Base-by-base conservation (phyloP, 2,329 filamentous ascomycete species). In the Lasiodiplodia gonubiensis region DNA sequence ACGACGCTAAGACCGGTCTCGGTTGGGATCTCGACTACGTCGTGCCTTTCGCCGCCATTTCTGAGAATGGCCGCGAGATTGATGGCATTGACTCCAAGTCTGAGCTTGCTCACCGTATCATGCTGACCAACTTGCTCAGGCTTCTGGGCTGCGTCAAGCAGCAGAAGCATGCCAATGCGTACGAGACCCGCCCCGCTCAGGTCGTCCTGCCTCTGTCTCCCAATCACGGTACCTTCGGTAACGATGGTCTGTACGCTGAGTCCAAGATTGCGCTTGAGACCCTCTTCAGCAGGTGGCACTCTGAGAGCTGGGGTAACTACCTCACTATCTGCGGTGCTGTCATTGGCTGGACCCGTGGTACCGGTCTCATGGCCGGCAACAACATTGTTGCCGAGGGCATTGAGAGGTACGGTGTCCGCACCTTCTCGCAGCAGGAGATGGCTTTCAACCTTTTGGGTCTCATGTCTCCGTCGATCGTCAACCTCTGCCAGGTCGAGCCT, bases 351-450 rank as follows among this genome's bases (percentile, higher is more conserved):
- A 99, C 95, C 73, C 94, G 95, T 83, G 95, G 94, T 71, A 99
- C 95, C 70, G 95, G 95, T 78, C 89, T 99, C 74, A 99, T 99
- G 94, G 92, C 91, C 72, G 94, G 92, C 76, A 98, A 98, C 86
- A 98, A 99, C 80, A 89, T 98, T 74, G 94, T 98, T 71, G 95
- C 95, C 42, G 94, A 98, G 79, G 95, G 94, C 69, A 93, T 99
- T 67, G 95, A 99, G 84, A 92, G 92, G 74, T 95, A 96, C 72
- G 95, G 95, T 74, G 95, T 98, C 30, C 93, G 95, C 74, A 99
- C 95, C 4, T 99, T 99, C 86, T 98, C 94, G 11, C 95, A 98
- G 82, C 93, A 97, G 79, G 95, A 99, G 81, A 99, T 99, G 95
- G 95, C 95, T 18, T 99, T 99, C 86, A 99, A 99, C 82, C 82